Percentiles rank a stretch among this genome's conserved stretches.
These are phyloP conservation scores for Saururus chinensis DNA, from an alignment of 164 flowering plant species.

Conservation along the genomic window DNA sequence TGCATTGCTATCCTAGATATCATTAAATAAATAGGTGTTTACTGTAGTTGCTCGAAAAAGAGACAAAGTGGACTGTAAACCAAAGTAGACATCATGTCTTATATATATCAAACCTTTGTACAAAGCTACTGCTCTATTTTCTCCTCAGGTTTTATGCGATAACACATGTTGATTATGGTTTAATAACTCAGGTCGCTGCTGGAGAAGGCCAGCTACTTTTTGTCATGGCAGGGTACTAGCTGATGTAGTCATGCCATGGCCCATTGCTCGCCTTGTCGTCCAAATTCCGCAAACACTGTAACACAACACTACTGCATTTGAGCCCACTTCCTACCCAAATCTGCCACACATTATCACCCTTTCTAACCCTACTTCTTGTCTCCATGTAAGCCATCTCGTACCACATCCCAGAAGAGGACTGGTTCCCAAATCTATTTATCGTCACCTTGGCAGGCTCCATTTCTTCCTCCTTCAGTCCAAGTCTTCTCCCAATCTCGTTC, in stretches of 20 bases:
- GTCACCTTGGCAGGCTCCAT: conserved; percentile 6
- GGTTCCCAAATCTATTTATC: conserved; percentile 10
- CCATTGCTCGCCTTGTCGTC: conserved; percentile 26
- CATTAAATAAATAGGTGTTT: too few species aligned
- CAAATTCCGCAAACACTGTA: conserved; percentile 33
- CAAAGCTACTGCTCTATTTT: too few species aligned
- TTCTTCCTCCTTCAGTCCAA: neutral
- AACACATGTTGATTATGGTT: too few species aligned
- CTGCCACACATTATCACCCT: conserved; percentile 57
- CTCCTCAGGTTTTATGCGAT: too few species aligned
- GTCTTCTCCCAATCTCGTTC: conserved; percentile 6
- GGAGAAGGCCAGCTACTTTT: neutral
- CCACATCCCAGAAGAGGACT: conserved; percentile 11
- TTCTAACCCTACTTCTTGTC: conserved; percentile 21
- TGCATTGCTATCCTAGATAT: too few species aligned
- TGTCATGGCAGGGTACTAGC: conserved; percentile 22
- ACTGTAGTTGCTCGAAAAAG: too few species aligned
- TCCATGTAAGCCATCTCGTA: conserved; percentile 13
- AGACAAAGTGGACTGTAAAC: too few species aligned
- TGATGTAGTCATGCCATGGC: conserved; percentile 47
- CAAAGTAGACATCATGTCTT: too few species aligned
- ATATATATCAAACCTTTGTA: too few species aligned
- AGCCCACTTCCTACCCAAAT: conserved; percentile 61
- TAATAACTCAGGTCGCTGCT: too few species aligned
- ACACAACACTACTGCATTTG: conserved; percentile 39